Evolutionary conservation across 2,329 filamentous ascomycete species (phyloP), one percentile per base, ranked within the genome.

Genomic region (Xylaria arbuscula): DNA sequence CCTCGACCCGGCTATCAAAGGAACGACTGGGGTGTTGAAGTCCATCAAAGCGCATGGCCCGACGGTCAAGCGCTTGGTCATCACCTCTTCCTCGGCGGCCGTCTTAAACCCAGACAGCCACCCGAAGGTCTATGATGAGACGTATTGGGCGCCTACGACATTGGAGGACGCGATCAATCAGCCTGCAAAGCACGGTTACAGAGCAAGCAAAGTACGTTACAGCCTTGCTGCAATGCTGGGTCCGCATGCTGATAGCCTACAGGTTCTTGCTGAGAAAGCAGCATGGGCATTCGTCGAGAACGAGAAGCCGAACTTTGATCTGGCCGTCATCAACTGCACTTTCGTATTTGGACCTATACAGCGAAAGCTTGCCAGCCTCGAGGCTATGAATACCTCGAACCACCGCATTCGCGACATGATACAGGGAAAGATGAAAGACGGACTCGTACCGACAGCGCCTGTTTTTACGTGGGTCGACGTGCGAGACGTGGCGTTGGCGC

Each of bases 341-440:
- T 82, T 88, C 64, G 88, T 89, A 0, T 86, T 91, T 48, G 90
- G 90, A 0, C 89, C 90, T 0, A 80, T 91, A 8, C 85, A 89
- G 58, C 86, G 90, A 72, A 88, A 89, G 71, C 83, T 93, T 2
- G 86, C 89, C 69, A 85, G 82, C 24, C 82, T 92, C 0, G 85
- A 88, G n/a, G 81, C 81, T 1, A 81, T 94, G 69, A 94, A 94
- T 80, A 92, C 90, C 1, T 92, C 90, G 15, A 94, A 93, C 77
- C 85, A 89, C 72, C 86, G 89, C 22, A 85, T 93, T 62, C 82
- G 87, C 9, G 85, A 90, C 68, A 80, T 92, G 60, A 84, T 90
- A n/a, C 85, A 83, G 7, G 92, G 91, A 0, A 85, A 87, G 67
- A 85, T 82, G 76, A 89, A 87, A 71, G 80, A 86, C 1, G 82